Evolutionary conservation across 345 rosid genomes (phyloP).

Genomic region (Eutrema heterophyllum): DNA sequence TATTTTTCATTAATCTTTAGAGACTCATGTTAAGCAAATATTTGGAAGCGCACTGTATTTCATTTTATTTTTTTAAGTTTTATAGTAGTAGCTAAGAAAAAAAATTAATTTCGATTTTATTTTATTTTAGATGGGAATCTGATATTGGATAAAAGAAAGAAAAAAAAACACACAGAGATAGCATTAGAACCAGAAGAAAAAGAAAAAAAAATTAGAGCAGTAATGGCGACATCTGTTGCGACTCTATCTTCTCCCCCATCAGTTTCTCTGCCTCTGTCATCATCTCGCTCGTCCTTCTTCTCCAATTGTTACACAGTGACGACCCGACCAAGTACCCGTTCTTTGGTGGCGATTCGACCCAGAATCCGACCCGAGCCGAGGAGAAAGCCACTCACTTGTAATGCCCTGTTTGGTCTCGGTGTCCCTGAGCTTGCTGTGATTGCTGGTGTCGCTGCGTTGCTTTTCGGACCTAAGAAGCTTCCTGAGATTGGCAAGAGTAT

Average conservation of each 20-base stretch:
- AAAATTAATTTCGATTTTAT: not conserved
- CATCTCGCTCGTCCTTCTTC: slow-evolving; percentile 51
- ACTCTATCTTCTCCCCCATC: slow-evolving; percentile 44
- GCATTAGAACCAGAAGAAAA: slow-evolving; percentile 8
- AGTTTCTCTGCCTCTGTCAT: slow-evolving; percentile 39
- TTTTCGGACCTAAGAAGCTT: slow-evolving; percentile 93
- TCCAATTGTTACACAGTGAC: slow-evolving; percentile 9
- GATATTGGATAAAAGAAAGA: not conserved
- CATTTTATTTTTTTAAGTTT: too few species aligned
- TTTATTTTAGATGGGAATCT: not conserved
- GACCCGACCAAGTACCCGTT: slow-evolving; percentile 15
- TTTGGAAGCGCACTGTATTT: too few species aligned
- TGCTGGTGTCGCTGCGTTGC: slow-evolving; percentile 86
- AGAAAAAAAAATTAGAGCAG: not conserved
- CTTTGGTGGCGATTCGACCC: slow-evolving; percentile 38
- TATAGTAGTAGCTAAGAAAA: not conserved
- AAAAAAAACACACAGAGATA: not conserved
- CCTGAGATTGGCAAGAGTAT: slow-evolving; percentile 93
- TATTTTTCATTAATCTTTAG: too few species aligned
- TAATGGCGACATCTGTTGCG: slow-evolving; percentile 63
- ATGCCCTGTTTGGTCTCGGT: slow-evolving; percentile 88
- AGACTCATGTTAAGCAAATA: too few species aligned
- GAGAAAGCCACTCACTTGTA: slow-evolving; percentile 54
- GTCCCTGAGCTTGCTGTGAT: slow-evolving; percentile 95
- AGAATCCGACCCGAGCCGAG: slow-evolving; percentile 34